Conservation (phyloP, 177 flowering plant species). For the Vitis hybrid region DNA sequence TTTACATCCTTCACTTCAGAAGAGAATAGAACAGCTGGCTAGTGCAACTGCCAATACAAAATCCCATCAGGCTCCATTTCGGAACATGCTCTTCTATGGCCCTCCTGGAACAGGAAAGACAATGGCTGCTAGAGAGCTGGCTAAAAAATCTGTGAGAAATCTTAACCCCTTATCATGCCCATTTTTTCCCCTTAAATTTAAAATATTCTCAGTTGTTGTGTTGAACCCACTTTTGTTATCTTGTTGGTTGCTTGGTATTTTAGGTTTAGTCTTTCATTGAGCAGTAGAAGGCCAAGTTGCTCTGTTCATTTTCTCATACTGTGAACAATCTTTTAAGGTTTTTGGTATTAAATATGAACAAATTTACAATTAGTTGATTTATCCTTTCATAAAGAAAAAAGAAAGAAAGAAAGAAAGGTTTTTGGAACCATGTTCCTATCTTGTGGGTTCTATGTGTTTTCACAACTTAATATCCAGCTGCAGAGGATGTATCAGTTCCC, state of each 20-base stretch:
- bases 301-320: too few relatives aligned
- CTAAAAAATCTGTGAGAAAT: conserved; percentile 80
- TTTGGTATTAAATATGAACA: too few relatives aligned
- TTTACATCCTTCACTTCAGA: conserved; percentile 79
- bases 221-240: not conserved
- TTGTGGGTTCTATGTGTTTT: not conserved
- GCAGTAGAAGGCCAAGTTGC: too few relatives aligned
- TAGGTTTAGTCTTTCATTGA: too few relatives aligned
- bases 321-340: too few relatives aligned
- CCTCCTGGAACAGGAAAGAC: conserved; percentile 99
- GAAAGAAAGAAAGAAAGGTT: too few relatives aligned
- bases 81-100: conserved; percentile 97
- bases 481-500: not conserved
- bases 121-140: conserved; percentile 98
- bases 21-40: conserved; percentile 88
- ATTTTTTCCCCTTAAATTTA: not conserved
- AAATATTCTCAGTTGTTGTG: not conserved
- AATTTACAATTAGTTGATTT: too few relatives aligned
- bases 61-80: conserved; percentile 88
- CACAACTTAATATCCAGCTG: not conserved
- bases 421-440: not conserved
- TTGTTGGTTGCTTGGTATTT: not conserved
- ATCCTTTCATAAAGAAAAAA: not conserved
- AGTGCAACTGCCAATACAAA: conserved; percentile 96
- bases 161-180: conserved; percentile 9